These are phyloP conservation scores for Dactylorhiza incarnata DNA, from an alignment of 106 monocot genomes.

Conservation along the genomic window DNA sequence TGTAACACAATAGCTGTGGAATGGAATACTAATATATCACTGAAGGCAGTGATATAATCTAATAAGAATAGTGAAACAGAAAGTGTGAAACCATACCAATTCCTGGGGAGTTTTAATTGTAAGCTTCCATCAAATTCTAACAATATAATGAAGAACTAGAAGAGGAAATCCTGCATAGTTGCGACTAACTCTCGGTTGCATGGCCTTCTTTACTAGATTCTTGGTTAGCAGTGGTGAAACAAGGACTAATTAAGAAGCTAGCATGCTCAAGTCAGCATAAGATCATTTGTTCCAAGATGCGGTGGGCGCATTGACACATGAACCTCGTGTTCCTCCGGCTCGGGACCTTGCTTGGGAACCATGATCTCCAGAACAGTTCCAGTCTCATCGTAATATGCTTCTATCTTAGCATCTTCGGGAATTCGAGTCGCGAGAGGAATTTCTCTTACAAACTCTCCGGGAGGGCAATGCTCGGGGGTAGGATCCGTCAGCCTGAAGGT, in stretches of 20 bases:
- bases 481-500: conserved; percentile 49
- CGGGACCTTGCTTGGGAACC: conserved; percentile 51
- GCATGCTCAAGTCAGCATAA: conserved; percentile 32
- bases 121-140: too few relatives aligned
- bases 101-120: too few relatives aligned
- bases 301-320: conserved; percentile 53
- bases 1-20: background rate
- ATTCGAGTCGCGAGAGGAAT: conserved; percentile 53
- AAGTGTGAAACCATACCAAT: too few relatives aligned
- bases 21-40: background rate
- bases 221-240: background rate
- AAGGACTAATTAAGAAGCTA: background rate
- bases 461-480: conserved; percentile 58
- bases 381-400: conserved; percentile 60
- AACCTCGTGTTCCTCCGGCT: conserved; percentile 66
- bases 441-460: conserved; percentile 56
- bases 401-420: conserved; percentile 60
- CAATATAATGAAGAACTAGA: too few relatives aligned
- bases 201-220: background rate
- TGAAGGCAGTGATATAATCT: too few relatives aligned
- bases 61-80: too few relatives aligned
- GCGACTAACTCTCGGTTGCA: too few relatives aligned
- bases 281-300: conserved; percentile 42
- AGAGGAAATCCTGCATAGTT: too few relatives aligned
- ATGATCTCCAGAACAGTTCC: conserved; percentile 63